These are phyloP conservation scores for Fraxinus excelsior DNA, from an alignment of 257 asterid species.

Conservation along the genomic window DNA sequence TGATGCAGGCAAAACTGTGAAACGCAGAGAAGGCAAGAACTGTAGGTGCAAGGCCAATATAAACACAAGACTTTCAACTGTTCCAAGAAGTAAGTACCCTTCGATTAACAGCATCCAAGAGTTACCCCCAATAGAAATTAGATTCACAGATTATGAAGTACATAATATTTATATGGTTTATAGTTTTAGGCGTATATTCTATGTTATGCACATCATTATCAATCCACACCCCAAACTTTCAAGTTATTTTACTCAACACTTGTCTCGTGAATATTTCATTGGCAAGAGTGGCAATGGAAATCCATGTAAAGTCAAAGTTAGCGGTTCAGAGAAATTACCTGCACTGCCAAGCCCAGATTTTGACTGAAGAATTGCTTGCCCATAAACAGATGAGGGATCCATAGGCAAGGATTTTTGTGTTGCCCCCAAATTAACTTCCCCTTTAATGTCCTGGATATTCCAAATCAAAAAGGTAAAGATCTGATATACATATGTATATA, in stretches of 20 bases:
- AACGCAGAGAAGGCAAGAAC: neutral
- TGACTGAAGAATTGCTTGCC: slow-evolving; percentile 91
- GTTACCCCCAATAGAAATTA: neutral
- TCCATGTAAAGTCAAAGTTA: neutral
- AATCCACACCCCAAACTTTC: neutral
- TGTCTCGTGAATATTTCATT: slow-evolving; percentile 4
- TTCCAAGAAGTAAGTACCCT: neutral
- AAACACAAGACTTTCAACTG: neutral
- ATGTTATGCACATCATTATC: slow-evolving; percentile 1
- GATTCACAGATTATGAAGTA: neutral
- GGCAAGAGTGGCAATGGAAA: slow-evolving; percentile 2
- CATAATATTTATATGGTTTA: neutral
- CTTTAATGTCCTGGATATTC: slow-evolving; percentile 69
- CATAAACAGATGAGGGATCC: slow-evolving; percentile 93
- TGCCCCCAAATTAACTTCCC: slow-evolving; percentile 69
- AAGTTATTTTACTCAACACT: slow-evolving; percentile 1
- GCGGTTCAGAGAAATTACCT: slow-evolving; percentile 47
- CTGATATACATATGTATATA: neutral
- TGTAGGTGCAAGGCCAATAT: neutral
- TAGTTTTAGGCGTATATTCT: neutral
- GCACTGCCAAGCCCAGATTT: slow-evolving; percentile 92
- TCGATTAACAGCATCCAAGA: neutral
- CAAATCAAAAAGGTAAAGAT: slow-evolving; percentile 17
- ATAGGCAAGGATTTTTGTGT: slow-evolving; percentile 74
- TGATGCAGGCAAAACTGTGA: neutral